Evolutionary conservation across 108 stramenopile species (phyloP).

Genomic region (Fragilariopsis cylindrus): DNA sequence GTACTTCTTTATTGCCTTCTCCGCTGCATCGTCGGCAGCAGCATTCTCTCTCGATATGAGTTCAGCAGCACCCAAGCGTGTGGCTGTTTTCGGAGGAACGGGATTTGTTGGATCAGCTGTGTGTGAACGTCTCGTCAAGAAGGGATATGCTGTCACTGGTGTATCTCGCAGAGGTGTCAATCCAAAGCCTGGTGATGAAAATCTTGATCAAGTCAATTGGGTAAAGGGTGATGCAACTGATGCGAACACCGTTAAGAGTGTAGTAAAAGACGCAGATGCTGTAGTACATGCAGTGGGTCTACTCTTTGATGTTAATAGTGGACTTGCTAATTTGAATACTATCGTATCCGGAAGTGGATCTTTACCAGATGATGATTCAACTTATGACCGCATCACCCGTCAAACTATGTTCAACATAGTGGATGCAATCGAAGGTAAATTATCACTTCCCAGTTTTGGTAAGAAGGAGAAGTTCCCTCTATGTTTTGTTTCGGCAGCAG

Average conservation of each 20-base stretch:
- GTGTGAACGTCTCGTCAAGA: slow-evolving; percentile 38
- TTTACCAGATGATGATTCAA: slow-evolving; percentile 60
- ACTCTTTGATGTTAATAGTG: slow-evolving; percentile 75
- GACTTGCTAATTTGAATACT: slow-evolving; percentile 61
- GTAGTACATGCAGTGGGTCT: slow-evolving; percentile 62
- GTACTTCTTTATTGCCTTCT: not conserved
- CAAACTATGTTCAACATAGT: slow-evolving; percentile 76
- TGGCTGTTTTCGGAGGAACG: slow-evolving; percentile 38
- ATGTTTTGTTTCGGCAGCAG: slow-evolving; percentile 78
- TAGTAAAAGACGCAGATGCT: slow-evolving; percentile 41
- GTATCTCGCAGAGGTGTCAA: slow-evolving; percentile 43
- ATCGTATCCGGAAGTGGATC: slow-evolving; percentile 78
- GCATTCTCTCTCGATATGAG: no score
- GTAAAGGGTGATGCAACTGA: slow-evolving; percentile 47
- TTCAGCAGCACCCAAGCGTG: slow-evolving; percentile 5
- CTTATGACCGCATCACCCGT: slow-evolving; percentile 84
- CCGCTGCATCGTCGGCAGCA: not conserved
- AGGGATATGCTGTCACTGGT: slow-evolving; percentile 48
- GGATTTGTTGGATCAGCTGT: slow-evolving; percentile 55
- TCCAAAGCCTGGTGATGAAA: slow-evolving; percentile 19
- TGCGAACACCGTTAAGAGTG: slow-evolving; percentile 30
- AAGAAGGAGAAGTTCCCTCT: slow-evolving; percentile 50
- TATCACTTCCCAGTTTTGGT: not conserved
- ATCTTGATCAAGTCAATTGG: slow-evolving; percentile 28
- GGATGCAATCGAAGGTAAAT: slow-evolving; percentile 37